Evolutionary conservation across 306 rosid species (phyloP), one percentile per base, ranked within the genome.

Genomic region (Acacia acuminata): DNA sequence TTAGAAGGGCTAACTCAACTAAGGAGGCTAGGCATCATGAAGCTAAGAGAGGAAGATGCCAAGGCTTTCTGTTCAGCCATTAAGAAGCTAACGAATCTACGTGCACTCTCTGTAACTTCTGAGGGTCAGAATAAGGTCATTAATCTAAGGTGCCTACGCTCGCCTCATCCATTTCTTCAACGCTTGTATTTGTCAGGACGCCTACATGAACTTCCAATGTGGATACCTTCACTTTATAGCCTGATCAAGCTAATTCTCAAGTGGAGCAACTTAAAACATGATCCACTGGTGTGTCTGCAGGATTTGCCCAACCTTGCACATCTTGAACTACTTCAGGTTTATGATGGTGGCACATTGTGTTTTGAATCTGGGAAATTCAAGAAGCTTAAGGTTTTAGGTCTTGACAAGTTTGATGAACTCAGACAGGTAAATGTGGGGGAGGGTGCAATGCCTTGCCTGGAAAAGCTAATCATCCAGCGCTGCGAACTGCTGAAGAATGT

Each of bases 371-470:
- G 84, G 13, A 88, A 88, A 43, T 92, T 92, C 73, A 86, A 83
- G 74, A 92, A 87, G 88, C 94, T 92, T 19, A 86, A 85, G 87
- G 66, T 92, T 77, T 73, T 92, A 60, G 89, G 90, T 17, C 90
- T 92, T 27, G 93, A 90, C 77, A 86, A 82, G 50, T 80, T 89
- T 84, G 90, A 87, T 77, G 88, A 83, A 58, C 92, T 92, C 63
- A 63, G 53, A 73, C 34, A 58, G 32, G 88, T 92, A 58, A 76
- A 60, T 17, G 77, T 92, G 69, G 93, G 78, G 85, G 73, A 81
- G 55, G 93, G 86, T 50, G 88, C 97, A 80, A 86, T 92, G 97
- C 85, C 93, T 25, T 85, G 58, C 83, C 84, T 92, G 14, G 94
- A 92, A 61, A 92, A 67, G 81, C 79, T 92, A 13, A 76, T 83